Conservation (phyloP, 331 rosid genomes). For the Quercus phellos region DNA sequence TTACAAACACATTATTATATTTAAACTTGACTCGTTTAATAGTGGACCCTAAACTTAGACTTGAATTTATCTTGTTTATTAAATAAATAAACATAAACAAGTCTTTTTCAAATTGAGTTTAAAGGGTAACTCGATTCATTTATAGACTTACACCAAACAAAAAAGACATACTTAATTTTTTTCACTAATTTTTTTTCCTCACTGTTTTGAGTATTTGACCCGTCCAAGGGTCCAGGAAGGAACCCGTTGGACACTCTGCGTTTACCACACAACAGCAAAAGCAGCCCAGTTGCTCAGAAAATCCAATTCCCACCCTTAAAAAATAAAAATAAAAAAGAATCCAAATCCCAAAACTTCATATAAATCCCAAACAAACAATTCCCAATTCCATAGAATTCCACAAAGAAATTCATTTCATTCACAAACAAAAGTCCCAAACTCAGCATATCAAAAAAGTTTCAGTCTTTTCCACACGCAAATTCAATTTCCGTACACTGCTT, state of each 20-base stretch:
- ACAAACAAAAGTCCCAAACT: neutral
- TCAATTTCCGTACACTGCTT: neutral
- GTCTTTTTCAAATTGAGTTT: too few relatives aligned
- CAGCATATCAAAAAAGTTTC: neutral
- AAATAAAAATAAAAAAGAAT: too few relatives aligned
- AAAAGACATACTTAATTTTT: too few relatives aligned
- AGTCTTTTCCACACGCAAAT: neutral
- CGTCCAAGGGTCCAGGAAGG: constrained; percentile 31
- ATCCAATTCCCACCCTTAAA: neutral
- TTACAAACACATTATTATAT: too few relatives aligned
- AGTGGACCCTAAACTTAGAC: too few relatives aligned
- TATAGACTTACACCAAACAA: too few relatives aligned
- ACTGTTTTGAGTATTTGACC: neutral
- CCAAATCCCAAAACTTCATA: neutral
- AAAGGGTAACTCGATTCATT: accelerated
- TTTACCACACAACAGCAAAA: neutral
- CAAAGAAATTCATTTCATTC: neutral
- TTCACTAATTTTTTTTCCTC: too few relatives aligned
- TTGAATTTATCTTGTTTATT: too few relatives aligned
- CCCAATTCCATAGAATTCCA: neutral
- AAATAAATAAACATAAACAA: too few relatives aligned
- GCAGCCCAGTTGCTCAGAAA: neutral
- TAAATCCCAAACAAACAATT: neutral
- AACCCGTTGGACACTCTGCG: neutral
- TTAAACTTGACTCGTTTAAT: too few relatives aligned